Base-by-base conservation (phyloP, 345 rosid genomes). In the Gossypioides kirkii region DNA sequence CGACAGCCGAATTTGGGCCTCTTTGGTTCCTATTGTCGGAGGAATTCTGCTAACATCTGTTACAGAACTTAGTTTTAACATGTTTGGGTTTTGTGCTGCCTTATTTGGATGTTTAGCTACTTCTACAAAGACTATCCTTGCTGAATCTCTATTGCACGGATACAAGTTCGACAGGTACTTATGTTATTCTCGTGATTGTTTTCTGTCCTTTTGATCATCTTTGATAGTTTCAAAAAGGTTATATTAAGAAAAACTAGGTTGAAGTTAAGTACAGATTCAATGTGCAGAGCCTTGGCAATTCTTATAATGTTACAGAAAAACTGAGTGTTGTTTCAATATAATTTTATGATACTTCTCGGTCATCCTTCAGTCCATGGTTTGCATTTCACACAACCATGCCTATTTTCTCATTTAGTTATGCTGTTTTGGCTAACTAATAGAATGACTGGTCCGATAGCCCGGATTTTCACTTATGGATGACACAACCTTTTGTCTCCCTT, bases 101-200 rank as follows among this genome's bases (percentile, higher is more conserved):
- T 58, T 93, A 74, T 86, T 95, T 87, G 99, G 98, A 60, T 95
- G 99, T 81, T 85, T 95, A 73, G 98, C 99, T 76, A 95, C 99
- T 86, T 95, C 99, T 25, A 95, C 98, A n/a, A 93, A 95, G 87
- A 95, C 97, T 16, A 95, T 95, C 78, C 91, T 95, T 11, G 99
- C 99, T 8, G 98, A 93, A 69, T 95, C 99, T 78, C 89, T 95
- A 60, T 84, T 93, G 66, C 99, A 95, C 72, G 92, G 99, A 20
- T 95, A 93, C 89, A 95, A 95, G 80, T 95, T 95, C 77, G 99
- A 95, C 82, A 95, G 99, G 99, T 95, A 80, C 61, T 61, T 28
- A 63, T 9, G 59, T 74, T 70, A 13, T 62, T 25, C 26, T 10
- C 13, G 3, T 7, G 7, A 65, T 66, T 11, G 12, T 59, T 4